Evolutionary conservation across 2,329 filamentous ascomycete species (phyloP), one percentile per base, ranked within the genome.

Genomic region (Paradendryphiella salina): DNA sequence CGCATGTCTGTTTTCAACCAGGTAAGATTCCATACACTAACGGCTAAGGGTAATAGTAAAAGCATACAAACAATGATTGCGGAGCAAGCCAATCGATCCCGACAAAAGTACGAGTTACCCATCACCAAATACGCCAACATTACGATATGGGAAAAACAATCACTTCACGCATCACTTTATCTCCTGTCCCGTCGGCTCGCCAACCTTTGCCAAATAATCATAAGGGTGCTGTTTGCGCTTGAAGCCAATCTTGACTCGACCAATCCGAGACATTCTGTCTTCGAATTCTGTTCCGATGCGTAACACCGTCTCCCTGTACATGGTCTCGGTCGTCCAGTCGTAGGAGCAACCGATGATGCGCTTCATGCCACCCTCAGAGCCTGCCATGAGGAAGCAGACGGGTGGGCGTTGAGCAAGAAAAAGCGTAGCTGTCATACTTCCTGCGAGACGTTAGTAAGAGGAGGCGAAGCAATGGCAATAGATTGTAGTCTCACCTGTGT

Each of bases 261-360:
- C 54, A 6, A 72, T 52, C 5, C 63, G 59, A 5, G 61, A 57
- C 71, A 77, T 75, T 13, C 59, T 58, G 17, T 75, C 67, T 13
- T 73, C 63, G 5, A 73, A 70, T 13, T 61, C 45, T 0, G 76
- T 75, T 21, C 75, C 71, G 36, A 79, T 67, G 1, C 77, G 64
- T 26, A 79, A 46, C 1, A 79, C 77, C 1, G 73, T 76, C 59
- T 80, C 77, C 0, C 74, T 64, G 41, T 74, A 75, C 40, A 78
- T 59, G 0, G 74, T 77, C 2, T 65, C 60, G 1, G 68, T 73
- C 0, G 66, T 71, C 72, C 72, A 75, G 52, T 79, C 75, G 46
- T 79, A 80, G 0, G 75, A 78, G 54, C 76, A 79, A 13, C 76
- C 63, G 4, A 80, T 59, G 3, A 75, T 74, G 6, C 78, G 69